These are phyloP conservation scores for Cladobotryum protrusum DNA, from an alignment of 2,329 filamentous ascomycete genomes.

Conservation along the genomic window DNA sequence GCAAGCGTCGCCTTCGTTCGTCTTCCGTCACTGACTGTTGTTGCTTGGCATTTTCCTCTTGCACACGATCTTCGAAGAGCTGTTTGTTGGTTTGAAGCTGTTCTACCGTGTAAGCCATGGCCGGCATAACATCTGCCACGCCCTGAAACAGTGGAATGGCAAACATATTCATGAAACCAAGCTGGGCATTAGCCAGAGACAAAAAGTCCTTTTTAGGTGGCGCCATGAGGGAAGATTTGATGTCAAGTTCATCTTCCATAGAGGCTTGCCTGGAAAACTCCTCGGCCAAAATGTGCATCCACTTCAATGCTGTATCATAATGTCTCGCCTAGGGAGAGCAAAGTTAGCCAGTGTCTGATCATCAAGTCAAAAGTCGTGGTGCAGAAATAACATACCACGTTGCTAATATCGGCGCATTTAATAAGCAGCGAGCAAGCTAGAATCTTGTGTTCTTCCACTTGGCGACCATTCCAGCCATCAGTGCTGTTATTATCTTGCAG, in stretches of 20 bases:
- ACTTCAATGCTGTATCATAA: slow-evolving; percentile 74
- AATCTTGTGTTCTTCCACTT: slow-evolving; percentile 68
- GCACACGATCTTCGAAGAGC: slow-evolving; percentile 64
- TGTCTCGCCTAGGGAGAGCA: slow-evolving; percentile 64
- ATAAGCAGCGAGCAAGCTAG: slow-evolving; percentile 87
- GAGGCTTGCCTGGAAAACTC: slow-evolving; percentile 90
- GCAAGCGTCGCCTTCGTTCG: slow-evolving; percentile 28
- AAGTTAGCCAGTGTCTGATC: neutral
- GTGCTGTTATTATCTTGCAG: slow-evolving; percentile 60
- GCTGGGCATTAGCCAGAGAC: slow-evolving; percentile 79
- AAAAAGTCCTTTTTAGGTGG: slow-evolving; percentile 76
- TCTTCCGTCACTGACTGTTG: slow-evolving; percentile 27
- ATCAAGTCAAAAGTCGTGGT: no score
- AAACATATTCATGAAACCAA: slow-evolving; percentile 95
- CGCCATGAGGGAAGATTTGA: slow-evolving; percentile 81
- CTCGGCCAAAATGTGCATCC: slow-evolving; percentile 91
- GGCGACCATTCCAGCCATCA: slow-evolving; percentile 71
- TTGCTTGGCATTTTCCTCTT: slow-evolving; percentile 52
- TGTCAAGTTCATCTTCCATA: slow-evolving; percentile 84
- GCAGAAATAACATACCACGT: slow-evolving; percentile 63
- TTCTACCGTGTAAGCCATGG: slow-evolving; percentile 75
- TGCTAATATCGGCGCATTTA: slow-evolving; percentile 98
- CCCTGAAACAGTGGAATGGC: slow-evolving; percentile 87
- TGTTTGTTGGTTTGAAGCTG: slow-evolving; percentile 73
- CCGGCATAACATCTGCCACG: slow-evolving; percentile 78